Evolutionary conservation across 2,329 filamentous ascomycete genomes (phyloP), one percentile per base, ranked within the genome.

Genomic region (Alternaria sp.): DNA sequence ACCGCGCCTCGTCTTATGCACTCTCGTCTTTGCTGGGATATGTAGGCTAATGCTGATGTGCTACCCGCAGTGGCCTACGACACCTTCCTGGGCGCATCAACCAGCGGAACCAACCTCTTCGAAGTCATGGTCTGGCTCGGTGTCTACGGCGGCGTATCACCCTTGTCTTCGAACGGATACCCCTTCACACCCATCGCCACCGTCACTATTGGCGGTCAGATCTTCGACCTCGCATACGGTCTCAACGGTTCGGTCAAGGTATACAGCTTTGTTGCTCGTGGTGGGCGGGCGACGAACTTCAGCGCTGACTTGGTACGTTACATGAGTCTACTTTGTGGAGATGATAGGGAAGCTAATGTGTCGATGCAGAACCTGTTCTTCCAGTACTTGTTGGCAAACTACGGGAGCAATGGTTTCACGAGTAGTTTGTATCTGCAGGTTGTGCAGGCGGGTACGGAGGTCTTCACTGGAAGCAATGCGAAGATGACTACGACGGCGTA

Each of bases 71-170:
- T 41, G 37, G 37, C 37, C 0, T 41, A 41, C 37, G 37, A 41
- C 8, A 41, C 37, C 37, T 41, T 41, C 37, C 37, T 41, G n/a
- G n/a, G 28, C n/a, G 4, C 25, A 20, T 50, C 47, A 30, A 11
- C 25, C 11, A 50, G 47, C 15, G 25, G 26, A 4, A 5, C 47
- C 10, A 21, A 30, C 4, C 25, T 50, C 11, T 50, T 50, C 6
- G 47, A 50, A 50, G 26, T 30, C 47, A 50, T 50, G 47, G 11
- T 50, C 47, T 50, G 47, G 47, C 47, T 50, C 4, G 47, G 47
- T 15, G 47, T 30, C 25, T 50, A 28, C 11, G 47, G 47, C 12
- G 18, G 47, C 0, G 47, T 50, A 30, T 50, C 47, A 14, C 47
- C 47, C 25, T 50, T 50, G 25, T 50, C 47, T 11, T 7, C 47